Evolutionary conservation across 345 rosid genomes (phyloP).

Genomic region (Camelina hispida): DNA sequence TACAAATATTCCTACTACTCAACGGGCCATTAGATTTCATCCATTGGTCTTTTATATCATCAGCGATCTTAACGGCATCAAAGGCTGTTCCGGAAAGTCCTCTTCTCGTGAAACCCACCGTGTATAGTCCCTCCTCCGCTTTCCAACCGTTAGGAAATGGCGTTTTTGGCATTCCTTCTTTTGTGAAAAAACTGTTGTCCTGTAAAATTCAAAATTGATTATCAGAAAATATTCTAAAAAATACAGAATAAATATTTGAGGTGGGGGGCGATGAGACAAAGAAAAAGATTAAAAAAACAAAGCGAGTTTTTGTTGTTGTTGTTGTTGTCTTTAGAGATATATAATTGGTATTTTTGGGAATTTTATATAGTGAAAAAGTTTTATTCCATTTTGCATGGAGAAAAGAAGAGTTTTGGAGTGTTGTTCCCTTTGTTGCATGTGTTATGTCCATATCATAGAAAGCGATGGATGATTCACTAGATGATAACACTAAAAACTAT

Average conservation of each 20-base stretch:
- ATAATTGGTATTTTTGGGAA: slow-evolving; percentile 2
- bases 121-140: slow-evolving; percentile 75
- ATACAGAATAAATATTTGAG: not conserved
- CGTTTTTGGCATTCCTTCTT: slow-evolving; percentile 86
- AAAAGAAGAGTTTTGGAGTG: slow-evolving; percentile 45
- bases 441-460: slow-evolving; percentile 37
- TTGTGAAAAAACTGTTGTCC: slow-evolving; percentile 73
- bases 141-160: slow-evolving; percentile 94
- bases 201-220: slow-evolving; percentile 15
- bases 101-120: slow-evolving; percentile 88
- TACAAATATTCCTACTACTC: slow-evolving; percentile 31
- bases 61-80: slow-evolving; percentile 78
- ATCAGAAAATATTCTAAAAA: not conserved
- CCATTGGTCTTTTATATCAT: slow-evolving; percentile 66
- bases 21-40: slow-evolving; percentile 40
- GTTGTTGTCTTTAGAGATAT: not conserved
- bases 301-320: no score
- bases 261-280: not conserved
- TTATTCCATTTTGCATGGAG: slow-evolving; percentile 50
- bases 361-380: slow-evolving; percentile 19
- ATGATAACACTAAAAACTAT: slow-evolving; percentile 32
- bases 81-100: slow-evolving; percentile 78
- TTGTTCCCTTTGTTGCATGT: slow-evolving; percentile 40
- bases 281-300: slow-evolving; percentile 11
- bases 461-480: slow-evolving; percentile 43